A percentile compares a stretch with the other conserved stretches of the same genome.
Conservation (phyloP, 495 filamentous ascomycete species). For the Chlorociboria aeruginascens region DNA sequence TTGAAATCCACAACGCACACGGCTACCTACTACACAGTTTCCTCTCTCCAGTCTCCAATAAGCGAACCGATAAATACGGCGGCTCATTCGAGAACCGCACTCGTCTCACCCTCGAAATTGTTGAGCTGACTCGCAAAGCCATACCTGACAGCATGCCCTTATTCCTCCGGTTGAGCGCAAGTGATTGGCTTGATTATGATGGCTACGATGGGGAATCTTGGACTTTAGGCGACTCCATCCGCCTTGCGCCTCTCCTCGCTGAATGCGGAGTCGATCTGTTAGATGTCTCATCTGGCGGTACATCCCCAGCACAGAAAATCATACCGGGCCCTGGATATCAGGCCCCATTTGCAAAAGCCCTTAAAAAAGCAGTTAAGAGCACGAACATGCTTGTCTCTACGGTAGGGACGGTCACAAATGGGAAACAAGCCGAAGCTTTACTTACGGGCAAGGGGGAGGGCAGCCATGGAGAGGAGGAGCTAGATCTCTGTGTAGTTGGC, state of each 20-base stretch:
- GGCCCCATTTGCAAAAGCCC: slow-evolving; percentile 45
- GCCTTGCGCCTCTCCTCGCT: slow-evolving; percentile 39
- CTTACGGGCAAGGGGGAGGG: slow-evolving; percentile 14
- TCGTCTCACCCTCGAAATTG: slow-evolving; percentile 44
- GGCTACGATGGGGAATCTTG: slow-evolving; percentile 33
- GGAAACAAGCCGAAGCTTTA: slow-evolving; percentile 29
- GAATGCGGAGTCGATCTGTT: slow-evolving; percentile 49
- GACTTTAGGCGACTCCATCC: slow-evolving; percentile 43
- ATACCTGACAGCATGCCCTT: slow-evolving; percentile 51
- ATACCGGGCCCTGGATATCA: slow-evolving; percentile 50
- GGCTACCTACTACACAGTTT: slow-evolving; percentile 46
- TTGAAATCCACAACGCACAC: slow-evolving; percentile 35
- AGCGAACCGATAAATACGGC: slow-evolving; percentile 52
- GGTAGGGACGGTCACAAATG: slow-evolving; percentile 52
- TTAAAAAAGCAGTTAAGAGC: slow-evolving; percentile 50
- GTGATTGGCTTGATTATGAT: slow-evolving; percentile 29
- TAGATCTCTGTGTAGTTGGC: slow-evolving; percentile 51
- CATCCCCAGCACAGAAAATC: slow-evolving; percentile 43
- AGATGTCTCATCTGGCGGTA: slow-evolving; percentile 47
- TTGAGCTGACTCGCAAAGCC: slow-evolving; percentile 35
- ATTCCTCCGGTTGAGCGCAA: slow-evolving; percentile 25
- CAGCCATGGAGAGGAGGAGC: slow-evolving; percentile 28
- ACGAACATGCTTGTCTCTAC: slow-evolving; percentile 37
- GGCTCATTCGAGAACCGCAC: slow-evolving; percentile 53
- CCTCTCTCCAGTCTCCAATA: slow-evolving; percentile 43